Evolutionary conservation across 176 grass and related monocot genomes (phyloP), one percentile per base, ranked within the genome.

Genomic region (Bonia amplexicaulis): DNA sequence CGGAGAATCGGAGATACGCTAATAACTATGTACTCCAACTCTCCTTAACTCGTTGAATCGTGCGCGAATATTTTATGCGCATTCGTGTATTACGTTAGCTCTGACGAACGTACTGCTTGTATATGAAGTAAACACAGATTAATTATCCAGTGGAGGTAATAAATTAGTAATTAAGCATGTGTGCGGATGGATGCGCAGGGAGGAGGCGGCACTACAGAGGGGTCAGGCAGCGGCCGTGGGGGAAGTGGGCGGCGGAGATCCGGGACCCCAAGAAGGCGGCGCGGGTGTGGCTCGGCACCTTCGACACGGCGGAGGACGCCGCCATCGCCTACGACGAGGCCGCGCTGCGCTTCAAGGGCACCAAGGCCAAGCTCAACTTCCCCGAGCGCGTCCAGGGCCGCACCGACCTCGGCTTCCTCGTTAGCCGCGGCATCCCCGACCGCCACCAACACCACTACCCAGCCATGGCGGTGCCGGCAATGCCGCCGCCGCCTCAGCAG

Each of bases 351-450:
- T 92, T 92, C 91, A 89, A 89, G 80, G 91, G 91, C 37, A 87
- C 69, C 80, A 92, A 92, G 80, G 91, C 91, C 74, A 92, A 92
- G 80, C 84, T 92, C 75, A 92, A 92, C 84, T 92, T 92, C 76
- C 91, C 91, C 2, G 95, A 98, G 83, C 89, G 96, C 78, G 80
- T 95, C 27, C 96, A 95, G 80, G 93, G 96, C 19, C 89, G 96
- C 23, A 95, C 91, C 58, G 85, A 93, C 83, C 85, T 89, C 44
- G 87, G 93, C 6, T 87, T 95, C 90, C 26, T 95, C 66, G 55
- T 92, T 76, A 82, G 82, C 9, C 89, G 80, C 37, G 91, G 91
- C 79, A 79, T 89, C 69, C 89, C 93, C 12, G 49, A 87, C 7
- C 85, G 37, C 16, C 88, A 6, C 49, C 26, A 17, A 17, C 53